Conservation (phyloP, 2,329 filamentous ascomycete genomes). For the Intubia oerlemansii region DNA sequence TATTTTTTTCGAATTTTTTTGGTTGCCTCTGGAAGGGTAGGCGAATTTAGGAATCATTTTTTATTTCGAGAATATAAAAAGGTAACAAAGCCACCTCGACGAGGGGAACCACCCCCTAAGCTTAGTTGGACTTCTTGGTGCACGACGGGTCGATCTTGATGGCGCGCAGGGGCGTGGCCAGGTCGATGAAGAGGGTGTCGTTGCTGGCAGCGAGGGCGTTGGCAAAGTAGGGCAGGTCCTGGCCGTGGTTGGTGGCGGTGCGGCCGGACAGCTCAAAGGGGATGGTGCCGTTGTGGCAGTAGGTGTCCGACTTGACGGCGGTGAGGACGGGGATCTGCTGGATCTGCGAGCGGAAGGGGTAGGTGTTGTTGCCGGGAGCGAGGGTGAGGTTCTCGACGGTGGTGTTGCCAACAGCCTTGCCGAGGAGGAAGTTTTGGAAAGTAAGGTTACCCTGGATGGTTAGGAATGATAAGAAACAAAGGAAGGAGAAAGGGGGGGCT, state of each 20-base stretch:
- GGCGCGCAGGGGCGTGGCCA: constrained; percentile 20
- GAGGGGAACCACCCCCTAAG: constrained; percentile 14
- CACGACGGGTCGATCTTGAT: constrained; percentile 12
- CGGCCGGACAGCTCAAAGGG: constrained; percentile 32
- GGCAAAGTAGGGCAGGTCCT: constrained; percentile 33
- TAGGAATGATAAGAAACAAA: neutral
- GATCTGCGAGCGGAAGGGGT: constrained; percentile 31
- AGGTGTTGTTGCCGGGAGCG: constrained; percentile 33
- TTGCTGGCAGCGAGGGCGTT: constrained; percentile 29
- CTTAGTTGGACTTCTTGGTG: too few species aligned
- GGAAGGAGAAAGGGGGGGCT: constrained; percentile 11
- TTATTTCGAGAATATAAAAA: too few species aligned
- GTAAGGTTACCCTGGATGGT: constrained; percentile 33
- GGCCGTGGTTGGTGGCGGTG: constrained; percentile 26
- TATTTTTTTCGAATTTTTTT: too few species aligned
- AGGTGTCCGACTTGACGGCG: constrained; percentile 18
- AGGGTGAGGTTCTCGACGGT: constrained; percentile 37
- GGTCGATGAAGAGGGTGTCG: constrained; percentile 29
- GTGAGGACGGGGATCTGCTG: constrained; percentile 25
- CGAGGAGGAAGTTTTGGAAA: constrained; percentile 35
- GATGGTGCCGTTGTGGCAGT: constrained; percentile 31
- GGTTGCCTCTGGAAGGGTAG: too few species aligned
- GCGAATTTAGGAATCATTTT: neutral
- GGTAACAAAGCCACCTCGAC: constrained; percentile 11
- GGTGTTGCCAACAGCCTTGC: constrained; percentile 28